Percentiles rank a stretch among this genome's conserved stretches.
Evolutionary conservation across 129 eudicot species (phyloP).

Genomic region (Glebionis coronaria): DNA sequence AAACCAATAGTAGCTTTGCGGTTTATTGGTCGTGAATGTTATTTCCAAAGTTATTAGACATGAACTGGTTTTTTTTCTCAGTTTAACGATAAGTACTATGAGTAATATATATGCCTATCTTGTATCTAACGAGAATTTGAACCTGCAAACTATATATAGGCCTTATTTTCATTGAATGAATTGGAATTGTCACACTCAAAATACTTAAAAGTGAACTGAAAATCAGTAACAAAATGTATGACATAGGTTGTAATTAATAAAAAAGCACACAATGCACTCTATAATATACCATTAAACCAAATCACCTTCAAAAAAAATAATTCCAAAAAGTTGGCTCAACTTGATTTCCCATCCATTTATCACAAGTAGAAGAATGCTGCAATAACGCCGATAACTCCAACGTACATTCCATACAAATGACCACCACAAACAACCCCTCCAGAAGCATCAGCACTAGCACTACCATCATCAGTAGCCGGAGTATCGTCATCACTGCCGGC

Average conservation of each 20-base stretch:
- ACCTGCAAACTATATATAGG: no score
- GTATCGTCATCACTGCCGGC: conserved; percentile 39
- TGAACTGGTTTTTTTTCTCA: no score
- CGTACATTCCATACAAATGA: conserved; percentile 24
- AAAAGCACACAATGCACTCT: conserved; percentile 8
- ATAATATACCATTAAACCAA: conserved; percentile 3
- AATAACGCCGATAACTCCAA: conserved; percentile 17
- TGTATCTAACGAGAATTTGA: no score
- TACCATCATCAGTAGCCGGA: conserved; percentile 22
- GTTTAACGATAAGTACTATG: no score
- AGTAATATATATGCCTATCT: no score
- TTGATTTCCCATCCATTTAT: not conserved
- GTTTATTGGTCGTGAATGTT: no score
- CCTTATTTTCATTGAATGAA: not conserved
- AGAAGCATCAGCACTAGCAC: conserved; percentile 39
- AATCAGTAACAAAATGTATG: not conserved
- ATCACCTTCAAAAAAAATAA: conserved; percentile 2
- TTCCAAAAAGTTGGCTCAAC: not conserved
- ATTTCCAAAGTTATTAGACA: no score
- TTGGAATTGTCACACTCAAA: no score
- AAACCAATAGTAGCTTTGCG: no score
- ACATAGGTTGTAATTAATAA: conserved; percentile 10
- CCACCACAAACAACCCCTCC: conserved; percentile 28
- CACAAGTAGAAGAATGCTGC: conserved; percentile 33
- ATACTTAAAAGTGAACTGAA: no score